Evolutionary conservation across 2,329 filamentous ascomycete genomes (phyloP), one percentile per base, ranked within the genome.

Genomic region (Trichoderma koningiopsis): DNA sequence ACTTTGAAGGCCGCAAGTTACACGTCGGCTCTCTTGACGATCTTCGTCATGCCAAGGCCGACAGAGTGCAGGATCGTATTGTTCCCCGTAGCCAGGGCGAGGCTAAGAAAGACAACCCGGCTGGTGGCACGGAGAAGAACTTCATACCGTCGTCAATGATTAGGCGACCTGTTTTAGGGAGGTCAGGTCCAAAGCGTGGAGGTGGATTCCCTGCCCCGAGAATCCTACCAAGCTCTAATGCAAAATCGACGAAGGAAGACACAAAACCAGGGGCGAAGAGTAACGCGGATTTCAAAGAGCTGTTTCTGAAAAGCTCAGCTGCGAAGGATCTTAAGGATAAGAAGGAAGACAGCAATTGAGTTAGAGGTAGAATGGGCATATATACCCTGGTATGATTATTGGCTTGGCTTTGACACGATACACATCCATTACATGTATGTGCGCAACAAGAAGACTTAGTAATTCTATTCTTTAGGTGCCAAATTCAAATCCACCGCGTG

Each of bases 241-340:
- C 56, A 69, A 40, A 33, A 8, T 5, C 63, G 3, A 40, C 33
- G 33, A 27, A 16, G 10, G 67, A 72, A 24, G 68, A 71, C 3
- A 73, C 72, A 14, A 73, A 71, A 40, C 73, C 78, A 60, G 73
- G 77, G 22, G 77, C 76, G 72, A 87, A 86, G 79, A 87, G 81
- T 73, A 88, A 88, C 76, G 84, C 85, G 2, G 86, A 88, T 74
- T 88, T 88, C 73, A 87, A 85, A 76, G 84, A 85, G n/a, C 78
- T 86, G 75, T 82, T 86, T 65, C 73, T 85, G 8, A 73, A 73
- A 16, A 72, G 74, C 24, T 61, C 67, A 14, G 40, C 43, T 33
- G 31, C 62, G 22, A 71, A 69, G 31, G 69, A 75, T 59, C 65
- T 59, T 10, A 66, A 70, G 55, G 67, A 62, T 10, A 66, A 70